Percentiles rank a stretch among this genome's conserved stretches.
These are phyloP conservation scores for Fennellomyces sp. DNA, from an alignment of 371 early-diverging fungal species.

Conservation along the genomic window DNA sequence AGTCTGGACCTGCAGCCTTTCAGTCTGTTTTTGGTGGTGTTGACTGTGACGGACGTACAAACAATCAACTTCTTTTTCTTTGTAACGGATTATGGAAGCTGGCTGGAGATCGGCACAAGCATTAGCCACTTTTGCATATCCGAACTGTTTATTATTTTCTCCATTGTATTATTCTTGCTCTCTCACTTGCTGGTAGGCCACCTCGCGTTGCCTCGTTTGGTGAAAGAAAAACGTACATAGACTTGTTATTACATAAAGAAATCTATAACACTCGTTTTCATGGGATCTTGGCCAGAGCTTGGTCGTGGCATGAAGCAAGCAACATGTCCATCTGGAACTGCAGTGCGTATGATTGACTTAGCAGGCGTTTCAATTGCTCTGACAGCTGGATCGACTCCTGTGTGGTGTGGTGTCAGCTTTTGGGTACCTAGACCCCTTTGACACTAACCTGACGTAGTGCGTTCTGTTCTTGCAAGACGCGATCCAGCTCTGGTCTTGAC, in stretches of 20 bases:
- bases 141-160: constrained; percentile 82
- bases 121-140: constrained; percentile 90
- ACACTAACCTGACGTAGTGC: constrained; percentile 20
- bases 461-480: constrained; percentile 16
- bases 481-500: constrained; percentile 6
- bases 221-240: constrained; percentile 10
- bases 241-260: background rate
- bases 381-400: constrained; percentile 33
- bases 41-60: constrained; percentile 89
- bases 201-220: constrained; percentile 13
- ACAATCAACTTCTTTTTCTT: constrained; percentile 96
- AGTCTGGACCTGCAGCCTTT: constrained; percentile 81
- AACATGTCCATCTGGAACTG: constrained; percentile 48
- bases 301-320: constrained; percentile 31
- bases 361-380: constrained; percentile 31
- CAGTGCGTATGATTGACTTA: constrained; percentile 47
- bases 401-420: too few species aligned
- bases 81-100: constrained; percentile 90
- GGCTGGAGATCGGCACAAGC: constrained; percentile 97
- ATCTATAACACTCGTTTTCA: background rate
- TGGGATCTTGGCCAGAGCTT: constrained; percentile 2
- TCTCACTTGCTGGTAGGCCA: constrained; percentile 64
- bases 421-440: background rate
- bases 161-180: constrained; percentile 70
- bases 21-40: constrained; percentile 79